phyloP scores from a whole-genome alignment of 805 yeast genomes.

The Middelhovenomyces tepae region DNA sequence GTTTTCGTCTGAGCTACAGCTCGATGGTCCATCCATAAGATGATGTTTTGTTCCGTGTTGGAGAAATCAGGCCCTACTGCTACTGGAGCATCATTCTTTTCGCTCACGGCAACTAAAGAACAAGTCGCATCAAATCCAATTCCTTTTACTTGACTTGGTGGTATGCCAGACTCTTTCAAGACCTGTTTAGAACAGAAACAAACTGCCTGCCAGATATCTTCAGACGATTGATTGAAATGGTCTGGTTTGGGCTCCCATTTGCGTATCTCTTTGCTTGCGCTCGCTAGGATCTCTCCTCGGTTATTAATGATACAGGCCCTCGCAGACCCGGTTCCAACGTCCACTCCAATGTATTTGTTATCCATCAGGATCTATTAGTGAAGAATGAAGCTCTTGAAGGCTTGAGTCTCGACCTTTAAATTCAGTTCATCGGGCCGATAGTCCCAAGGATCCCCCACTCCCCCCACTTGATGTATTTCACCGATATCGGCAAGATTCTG shows the following conservation, averaged over 20 bases:
- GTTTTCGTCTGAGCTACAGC: constrained; percentile 72
- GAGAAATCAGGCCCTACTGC: constrained; percentile 89
- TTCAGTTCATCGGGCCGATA: too few relatives aligned
- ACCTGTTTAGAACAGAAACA: constrained; percentile 74
- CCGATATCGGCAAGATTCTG: too few relatives aligned
- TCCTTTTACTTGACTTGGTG: constrained; percentile 62
- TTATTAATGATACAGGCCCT: constrained; percentile 87
- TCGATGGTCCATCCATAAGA: constrained; percentile 98
- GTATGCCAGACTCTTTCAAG: constrained; percentile 64
- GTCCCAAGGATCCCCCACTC: too few relatives aligned
- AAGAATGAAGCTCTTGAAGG: too few relatives aligned
- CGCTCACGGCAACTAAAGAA: constrained; percentile 75
- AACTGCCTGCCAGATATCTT: constrained; percentile 82
- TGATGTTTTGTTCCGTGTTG: constrained; percentile 67
- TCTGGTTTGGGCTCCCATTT: constrained; percentile 36
- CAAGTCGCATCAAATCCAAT: constrained; percentile 98
- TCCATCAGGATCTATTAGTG: too few relatives aligned
- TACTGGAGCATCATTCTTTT: constrained; percentile 56
- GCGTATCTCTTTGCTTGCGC: constrained; percentile 73
- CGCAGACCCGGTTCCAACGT: constrained; percentile 97
- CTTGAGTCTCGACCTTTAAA: too few relatives aligned
- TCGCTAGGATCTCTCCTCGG: constrained; percentile 62
- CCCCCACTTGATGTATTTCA: too few relatives aligned
- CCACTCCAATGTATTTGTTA: constrained; percentile 63
- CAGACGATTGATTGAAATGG: constrained; percentile 68